Conservation (phyloP, 108 stramenopile species). For the Schizochytrium sp. region DNA sequence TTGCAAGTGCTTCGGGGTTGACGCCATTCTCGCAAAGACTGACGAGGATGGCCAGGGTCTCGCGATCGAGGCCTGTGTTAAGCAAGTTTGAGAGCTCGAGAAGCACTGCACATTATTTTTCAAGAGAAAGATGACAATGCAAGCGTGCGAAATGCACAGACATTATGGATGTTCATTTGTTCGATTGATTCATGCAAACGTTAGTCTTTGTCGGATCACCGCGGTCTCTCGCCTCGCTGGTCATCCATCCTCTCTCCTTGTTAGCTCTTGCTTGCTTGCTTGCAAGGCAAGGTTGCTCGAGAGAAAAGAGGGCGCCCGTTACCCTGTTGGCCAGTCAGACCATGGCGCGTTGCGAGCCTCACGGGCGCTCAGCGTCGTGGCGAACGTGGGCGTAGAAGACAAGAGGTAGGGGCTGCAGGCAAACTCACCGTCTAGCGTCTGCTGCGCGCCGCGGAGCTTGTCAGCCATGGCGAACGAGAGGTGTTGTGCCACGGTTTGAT, state of each 20-base stretch:
- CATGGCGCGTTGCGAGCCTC: background rate
- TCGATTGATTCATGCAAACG: too few relatives aligned
- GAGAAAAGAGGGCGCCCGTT: too few relatives aligned
- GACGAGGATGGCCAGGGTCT: background rate
- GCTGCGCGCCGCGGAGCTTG: background rate
- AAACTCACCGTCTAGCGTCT: background rate
- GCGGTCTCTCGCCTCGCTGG: background rate
- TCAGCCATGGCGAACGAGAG: background rate
- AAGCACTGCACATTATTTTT: background rate
- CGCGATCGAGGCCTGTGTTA: conserved; percentile 14
- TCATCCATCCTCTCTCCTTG: background rate
- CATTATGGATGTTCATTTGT: too few relatives aligned
- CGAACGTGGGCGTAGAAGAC: background rate
- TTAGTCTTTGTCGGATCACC: too few relatives aligned
- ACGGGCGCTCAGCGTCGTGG: background rate
- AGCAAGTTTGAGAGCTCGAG: background rate
- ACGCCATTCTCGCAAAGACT: conserved; percentile 20
- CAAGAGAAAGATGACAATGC: too few relatives aligned
- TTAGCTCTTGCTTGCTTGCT: too few relatives aligned
- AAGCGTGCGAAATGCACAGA: too few relatives aligned
- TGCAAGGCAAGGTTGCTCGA: too few relatives aligned
- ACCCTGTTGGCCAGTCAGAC: too few relatives aligned
- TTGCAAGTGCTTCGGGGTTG: conserved; percentile 22
- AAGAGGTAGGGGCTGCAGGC: background rate
- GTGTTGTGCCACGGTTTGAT: too few relatives aligned